Conservation (phyloP, 352 stramenopile species). For the Phytophthora sansomeana region DNA sequence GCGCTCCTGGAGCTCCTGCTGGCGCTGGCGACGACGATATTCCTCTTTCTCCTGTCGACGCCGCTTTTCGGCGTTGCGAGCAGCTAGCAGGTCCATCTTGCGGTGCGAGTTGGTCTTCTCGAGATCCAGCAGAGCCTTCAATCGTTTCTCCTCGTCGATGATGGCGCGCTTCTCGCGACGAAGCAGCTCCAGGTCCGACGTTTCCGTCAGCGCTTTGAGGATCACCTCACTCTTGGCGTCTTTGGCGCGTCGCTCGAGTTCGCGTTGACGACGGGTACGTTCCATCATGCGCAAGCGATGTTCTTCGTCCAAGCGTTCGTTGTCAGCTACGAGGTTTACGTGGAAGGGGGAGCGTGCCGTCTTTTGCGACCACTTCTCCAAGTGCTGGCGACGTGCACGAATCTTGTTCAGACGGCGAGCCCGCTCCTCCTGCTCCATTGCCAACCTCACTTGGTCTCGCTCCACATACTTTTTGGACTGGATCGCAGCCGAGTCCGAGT, state of each 20-base stretch:
- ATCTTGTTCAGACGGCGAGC: constrained; percentile 67
- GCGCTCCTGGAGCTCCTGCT: constrained; percentile 69
- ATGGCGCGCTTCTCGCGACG: constrained; percentile 95
- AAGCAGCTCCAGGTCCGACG: constrained; percentile 91
- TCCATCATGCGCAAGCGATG: constrained; percentile 85
- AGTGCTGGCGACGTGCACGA: constrained; percentile 59
- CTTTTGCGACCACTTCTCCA: constrained; percentile 91
- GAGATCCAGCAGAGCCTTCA: constrained; percentile 94
- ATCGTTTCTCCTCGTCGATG: constrained; percentile 93
- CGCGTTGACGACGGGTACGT: constrained; percentile 60
- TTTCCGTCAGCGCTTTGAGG: constrained; percentile 90
- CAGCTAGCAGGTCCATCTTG: constrained; percentile 92
- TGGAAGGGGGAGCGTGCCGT: constrained; percentile 92
- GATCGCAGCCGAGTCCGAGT: constrained; percentile 77
- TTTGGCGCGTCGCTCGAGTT: constrained; percentile 80
- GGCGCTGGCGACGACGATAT: constrained; percentile 73
- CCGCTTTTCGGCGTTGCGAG: constrained; percentile 91
- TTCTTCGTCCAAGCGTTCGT: constrained; percentile 93
- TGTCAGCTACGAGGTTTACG: constrained; percentile 95
- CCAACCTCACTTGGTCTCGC: constrained; percentile 69
- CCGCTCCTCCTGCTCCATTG: constrained; percentile 69
- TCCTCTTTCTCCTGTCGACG: constrained; percentile 91
- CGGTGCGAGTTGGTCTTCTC: constrained; percentile 94
- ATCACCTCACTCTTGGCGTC: constrained; percentile 95
- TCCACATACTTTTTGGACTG: constrained; percentile 83